Evolutionary conservation across 1,284 basidiomycete genomes (phyloP).

Genomic region (Earliella scabrosa): DNA sequence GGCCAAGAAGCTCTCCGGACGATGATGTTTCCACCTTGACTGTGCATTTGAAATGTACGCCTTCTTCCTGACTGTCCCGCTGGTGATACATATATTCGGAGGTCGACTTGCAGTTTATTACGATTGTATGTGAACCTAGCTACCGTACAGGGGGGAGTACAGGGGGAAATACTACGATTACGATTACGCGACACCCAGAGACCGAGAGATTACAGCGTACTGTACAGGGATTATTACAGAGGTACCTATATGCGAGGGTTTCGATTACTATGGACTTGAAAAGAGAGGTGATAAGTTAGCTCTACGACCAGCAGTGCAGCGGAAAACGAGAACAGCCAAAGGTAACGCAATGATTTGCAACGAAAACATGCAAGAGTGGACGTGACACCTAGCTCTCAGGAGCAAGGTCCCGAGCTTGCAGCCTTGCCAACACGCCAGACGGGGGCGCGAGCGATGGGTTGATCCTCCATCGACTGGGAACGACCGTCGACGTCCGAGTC

Average conservation of each 20-base stretch:
- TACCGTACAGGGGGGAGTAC: background rate
- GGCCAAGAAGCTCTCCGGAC: conserved; percentile 16
- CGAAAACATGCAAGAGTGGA: background rate
- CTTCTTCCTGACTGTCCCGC: too few species aligned
- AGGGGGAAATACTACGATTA: background rate
- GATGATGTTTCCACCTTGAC: too few species aligned
- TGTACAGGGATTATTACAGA: background rate
- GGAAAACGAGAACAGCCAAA: background rate
- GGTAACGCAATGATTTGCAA: background rate
- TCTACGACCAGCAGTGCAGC: background rate
- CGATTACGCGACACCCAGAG: background rate
- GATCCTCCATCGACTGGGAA: background rate
- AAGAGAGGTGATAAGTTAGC: background rate
- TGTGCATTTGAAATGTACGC: too few species aligned
- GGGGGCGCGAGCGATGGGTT: background rate
- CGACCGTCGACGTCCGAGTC: background rate
- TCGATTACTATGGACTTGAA: background rate
- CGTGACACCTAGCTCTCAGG: too few species aligned
- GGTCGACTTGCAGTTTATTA: too few species aligned
- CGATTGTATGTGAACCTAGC: background rate
- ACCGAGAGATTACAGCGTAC: background rate
- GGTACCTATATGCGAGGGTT: background rate
- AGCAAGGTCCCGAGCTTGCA: background rate
- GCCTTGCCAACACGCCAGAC: background rate
- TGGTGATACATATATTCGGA: too few species aligned